Base-by-base conservation (phyloP, 139 green algal genomes). In the Pleodorina starrii region DNA sequence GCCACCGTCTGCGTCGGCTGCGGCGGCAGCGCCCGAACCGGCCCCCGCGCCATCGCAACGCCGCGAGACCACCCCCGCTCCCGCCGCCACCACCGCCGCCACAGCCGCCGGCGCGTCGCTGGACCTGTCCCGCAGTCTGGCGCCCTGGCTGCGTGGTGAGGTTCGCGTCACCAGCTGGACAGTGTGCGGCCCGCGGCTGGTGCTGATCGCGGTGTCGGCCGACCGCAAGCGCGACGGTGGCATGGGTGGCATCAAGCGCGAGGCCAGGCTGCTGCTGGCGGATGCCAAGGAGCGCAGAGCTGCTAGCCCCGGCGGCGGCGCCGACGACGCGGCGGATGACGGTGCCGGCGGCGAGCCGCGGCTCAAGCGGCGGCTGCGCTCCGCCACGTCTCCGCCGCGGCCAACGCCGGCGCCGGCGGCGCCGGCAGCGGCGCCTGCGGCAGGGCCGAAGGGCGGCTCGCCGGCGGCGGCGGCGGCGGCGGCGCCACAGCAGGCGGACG, bases 201-300 rank as follows among this genome's bases (percentile, higher is more conserved):
- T 87, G 43, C 12, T 87, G 60, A 1, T 87, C n/a, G 51, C 81
- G 7, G 81, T 87, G n/a, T 78, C 81, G 6, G 81, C 81, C 11
- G 81, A 87, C 81, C 81, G 81, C 59, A 87, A 87, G 59, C 81
- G 81, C 81, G 60, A 86, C 79, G 79, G 60, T 60, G 81, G 81
- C 42, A 27, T 77, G 40, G 81, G 81, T 42, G 81, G 81, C 60
- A 87, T 87, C 43, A 87, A 87, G 44, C 81, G 81, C 1, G 81
- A 87, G 59, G 81, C 81, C 42, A 27, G 60, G 44, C 81, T 87
- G 43, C 81, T 87, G 60, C 60, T 87, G 81, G 81, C 81, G 42
- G 81, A 77, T 42, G 81, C 81, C 0, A 38, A 48, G 42, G 60
- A 57, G 51, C 81, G 81, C 2, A 35, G 60, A 27, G 43, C 29